Base-by-base conservation (phyloP, 2,329 filamentous ascomycete species). In the Neurospora sp. region DNA sequence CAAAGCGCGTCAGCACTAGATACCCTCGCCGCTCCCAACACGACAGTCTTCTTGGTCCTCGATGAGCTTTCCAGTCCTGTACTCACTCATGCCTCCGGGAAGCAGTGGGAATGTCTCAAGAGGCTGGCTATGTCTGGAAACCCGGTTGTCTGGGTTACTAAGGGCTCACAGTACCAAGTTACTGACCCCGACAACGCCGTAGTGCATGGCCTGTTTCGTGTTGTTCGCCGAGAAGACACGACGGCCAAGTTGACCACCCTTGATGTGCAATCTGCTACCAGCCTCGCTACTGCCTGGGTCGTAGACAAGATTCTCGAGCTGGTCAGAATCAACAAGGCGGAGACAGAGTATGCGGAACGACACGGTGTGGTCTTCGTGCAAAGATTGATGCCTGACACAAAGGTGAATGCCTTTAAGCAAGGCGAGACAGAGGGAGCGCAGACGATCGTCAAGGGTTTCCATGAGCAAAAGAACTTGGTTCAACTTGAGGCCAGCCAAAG, bases 291-390 rank as follows among this genome's bases (percentile, higher is more conserved):
- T 4, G 38, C 33, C 15, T 70, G 68, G 67, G 75, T 70, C 9
- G 71, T 76, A 46, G 72, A 75, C 10, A 43, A 58, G 38, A 72
- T 71, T 4, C 72, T 78, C 33, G 42, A 62, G 8, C 19, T 67
- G 19, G 13, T 2, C 23, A 58, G 46, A 4, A 17, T 9, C 23
- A 13, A 15, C 19, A 58, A 58, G 19, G 46, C 11, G 3, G 78
- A 79, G 7, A 73, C 67, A 7, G 76, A 80, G 68, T 79, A 76
- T 52, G 72, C 72, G 23, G 77, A 79, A 69, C 73, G 76, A 0
- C 70, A 76, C 19, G 77, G 78, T 6, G 46, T 77, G 3, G 7
- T 79, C 0, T 68, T 72, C 28, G 68, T 78, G 9, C 73, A 69
- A 42, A 72, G 78, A 7, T 42, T 80, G 13, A 28, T 77, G 1